These are phyloP conservation scores for Alnus glutinosa DNA, from an alignment of 306 rosid species.

Conservation along the genomic window DNA sequence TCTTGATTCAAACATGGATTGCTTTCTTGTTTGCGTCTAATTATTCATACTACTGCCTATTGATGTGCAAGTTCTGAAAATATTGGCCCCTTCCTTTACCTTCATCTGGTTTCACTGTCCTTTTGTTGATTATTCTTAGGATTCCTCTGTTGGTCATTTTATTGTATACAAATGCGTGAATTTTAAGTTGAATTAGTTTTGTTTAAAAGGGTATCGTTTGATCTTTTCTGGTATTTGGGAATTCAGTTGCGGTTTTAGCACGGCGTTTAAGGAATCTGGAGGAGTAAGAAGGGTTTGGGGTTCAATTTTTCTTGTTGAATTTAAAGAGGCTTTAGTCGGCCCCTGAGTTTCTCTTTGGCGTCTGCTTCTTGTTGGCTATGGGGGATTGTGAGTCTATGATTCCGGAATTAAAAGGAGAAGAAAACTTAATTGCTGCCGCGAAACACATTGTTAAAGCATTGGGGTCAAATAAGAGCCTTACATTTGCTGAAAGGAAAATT, in stretches of 20 bases:
- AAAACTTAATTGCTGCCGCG: conserved; percentile 70
- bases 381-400: conserved; percentile 50
- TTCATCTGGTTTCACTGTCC: conserved; percentile 8
- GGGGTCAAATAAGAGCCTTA: conserved; percentile 65
- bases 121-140: neutral
- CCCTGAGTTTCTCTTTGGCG: conserved; percentile 17
- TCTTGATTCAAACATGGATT: neutral
- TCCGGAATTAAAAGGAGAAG: conserved; percentile 66
- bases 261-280: conserved; percentile 15
- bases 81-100: neutral
- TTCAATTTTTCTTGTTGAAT: conserved; percentile 10
- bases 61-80: neutral
- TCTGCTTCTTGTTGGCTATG: conserved; percentile 45
- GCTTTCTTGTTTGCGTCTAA: conserved; percentile 13
- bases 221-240: conserved; percentile 20
- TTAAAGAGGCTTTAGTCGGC: conserved; percentile 22
- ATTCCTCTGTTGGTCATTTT: neutral
- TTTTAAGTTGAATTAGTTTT: conserved; percentile 22
- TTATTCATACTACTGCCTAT: conserved; percentile 6
- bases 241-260: conserved; percentile 11
- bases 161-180: conserved; percentile 26
- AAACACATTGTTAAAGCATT: conserved; percentile 63
- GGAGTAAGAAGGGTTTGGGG: conserved; percentile 18
- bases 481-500: conserved; percentile 60
- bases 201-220: conserved; percentile 22